Conservation (phyloP, 1,139 yeast species). For the Hanseniaspora gamundiae region DNA sequence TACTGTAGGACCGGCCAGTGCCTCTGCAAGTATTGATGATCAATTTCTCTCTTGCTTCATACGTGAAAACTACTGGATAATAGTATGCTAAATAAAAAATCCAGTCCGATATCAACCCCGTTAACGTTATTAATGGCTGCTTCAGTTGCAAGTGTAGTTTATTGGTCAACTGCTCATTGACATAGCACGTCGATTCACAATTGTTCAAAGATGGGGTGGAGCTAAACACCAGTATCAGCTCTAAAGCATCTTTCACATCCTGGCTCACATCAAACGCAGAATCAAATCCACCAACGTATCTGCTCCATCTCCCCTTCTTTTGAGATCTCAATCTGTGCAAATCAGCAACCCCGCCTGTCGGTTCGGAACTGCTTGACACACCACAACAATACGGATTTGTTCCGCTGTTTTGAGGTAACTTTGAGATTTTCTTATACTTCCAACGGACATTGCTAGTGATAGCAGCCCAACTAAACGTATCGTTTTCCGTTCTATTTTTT, state of each 20-base stretch:
- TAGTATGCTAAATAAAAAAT: not conserved
- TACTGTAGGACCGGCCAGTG: not conserved
- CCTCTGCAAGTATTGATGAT: not conserved
- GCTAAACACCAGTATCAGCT: not conserved
- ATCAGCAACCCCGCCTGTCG: not conserved
- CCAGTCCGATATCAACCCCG: conserved; percentile 1
- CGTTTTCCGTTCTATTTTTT: not conserved
- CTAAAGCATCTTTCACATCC: not conserved
- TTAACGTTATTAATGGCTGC: not conserved
- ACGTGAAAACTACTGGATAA: not conserved
- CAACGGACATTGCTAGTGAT: not conserved
- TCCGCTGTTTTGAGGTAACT: no score
- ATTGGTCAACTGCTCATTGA: not conserved
- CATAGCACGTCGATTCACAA: not conserved
- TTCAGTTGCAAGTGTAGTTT: not conserved
- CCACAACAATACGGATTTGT: no score
- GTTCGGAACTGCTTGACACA: no score
- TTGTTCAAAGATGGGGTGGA: not conserved
- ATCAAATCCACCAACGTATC: not conserved
- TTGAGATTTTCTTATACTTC: not conserved
- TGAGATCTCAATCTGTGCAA: not conserved
- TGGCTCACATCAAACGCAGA: not conserved
- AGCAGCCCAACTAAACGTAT: not conserved
- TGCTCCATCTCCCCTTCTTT: not conserved
- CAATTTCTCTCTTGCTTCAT: not conserved